Base-by-base conservation (phyloP, 2,329 filamentous ascomycete genomes). In the Paraphoma chrysanthemicola region DNA sequence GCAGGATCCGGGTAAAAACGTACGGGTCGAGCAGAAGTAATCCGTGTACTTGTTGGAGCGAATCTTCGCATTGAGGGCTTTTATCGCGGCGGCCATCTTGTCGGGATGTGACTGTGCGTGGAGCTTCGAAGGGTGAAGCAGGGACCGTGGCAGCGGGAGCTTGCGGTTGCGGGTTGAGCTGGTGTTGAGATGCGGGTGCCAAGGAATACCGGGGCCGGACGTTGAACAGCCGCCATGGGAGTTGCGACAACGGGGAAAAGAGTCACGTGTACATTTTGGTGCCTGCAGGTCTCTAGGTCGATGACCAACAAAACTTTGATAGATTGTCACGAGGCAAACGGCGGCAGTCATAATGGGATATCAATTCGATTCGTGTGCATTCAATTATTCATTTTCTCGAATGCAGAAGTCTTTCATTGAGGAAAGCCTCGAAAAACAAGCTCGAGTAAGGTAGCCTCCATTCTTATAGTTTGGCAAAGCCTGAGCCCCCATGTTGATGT, bases 21-120 rank as follows among this genome's bases (percentile, higher is more conserved):
- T 78, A 83, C 81, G 81, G 63, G 81, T 83, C 60, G 81, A 83
- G 78, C 80, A 83, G 68, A 83, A 77, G 77, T 83, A 83, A 65
- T 83, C 81, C 16, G 73, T 66, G 57, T 79, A 78, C 66, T 80
- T 79, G 70, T 82, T 82, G 30, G 80, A 75, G 69, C 81, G 79
- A 67, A 83, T 83, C 68, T 78, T 77, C 69, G 81, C 81, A 76
- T 83, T 83, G 75, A 83, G 73, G 39, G 81, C 81, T 77, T 82
- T 83, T 71, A 83, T 77, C 68, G 80, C 81, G 66, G 81, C 81
- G 59, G 81, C 81, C 80, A 86, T 86, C 45, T 59, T 67, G 64
- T 56, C 33, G 52, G 46, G 52, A 48, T 44, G 54, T 47, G 53
- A 44, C 30, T 57, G 23, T 38, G 30, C 54, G 54, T 30, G 53